A percentile compares a stretch with the other conserved stretches of the same genome.
Conservation (phyloP, 371 early-diverging fungal species). For the Phascolomyces articulosus region DNA sequence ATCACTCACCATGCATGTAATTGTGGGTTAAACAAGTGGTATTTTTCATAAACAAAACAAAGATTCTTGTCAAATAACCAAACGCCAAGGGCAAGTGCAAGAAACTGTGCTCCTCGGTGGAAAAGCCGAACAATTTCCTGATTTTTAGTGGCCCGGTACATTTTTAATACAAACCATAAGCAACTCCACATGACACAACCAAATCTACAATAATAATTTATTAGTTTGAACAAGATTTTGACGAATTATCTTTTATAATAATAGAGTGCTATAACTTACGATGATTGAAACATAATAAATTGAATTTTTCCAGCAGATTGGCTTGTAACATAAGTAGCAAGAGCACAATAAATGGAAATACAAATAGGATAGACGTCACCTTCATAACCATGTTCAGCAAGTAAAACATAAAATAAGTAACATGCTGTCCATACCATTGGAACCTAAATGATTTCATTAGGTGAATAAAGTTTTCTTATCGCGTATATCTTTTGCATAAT, state of each 20-base stretch:
- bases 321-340: slow-evolving; percentile 45
- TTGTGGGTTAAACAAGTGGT: slow-evolving; percentile 32
- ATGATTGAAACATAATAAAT: slow-evolving; percentile 47
- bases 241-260: slow-evolving; percentile 8
- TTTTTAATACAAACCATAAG: slow-evolving; percentile 39
- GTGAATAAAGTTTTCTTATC: no score
- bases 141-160: slow-evolving; percentile 27
- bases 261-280: no score
- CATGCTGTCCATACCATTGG: slow-evolving; percentile 53
- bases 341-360: slow-evolving; percentile 33
- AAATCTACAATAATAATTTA: slow-evolving; percentile 33
- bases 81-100: slow-evolving; percentile 30
- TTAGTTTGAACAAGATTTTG: no score
- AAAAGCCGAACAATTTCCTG: slow-evolving; percentile 28
- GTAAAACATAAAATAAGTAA: slow-evolving; percentile 37
- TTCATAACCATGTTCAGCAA: slow-evolving; percentile 32
- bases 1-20: slow-evolving; percentile 36
- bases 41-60: slow-evolving; percentile 34
- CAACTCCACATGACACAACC: slow-evolving; percentile 50
- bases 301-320: slow-evolving; percentile 39
- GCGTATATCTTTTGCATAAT: neutral
- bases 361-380: slow-evolving; percentile 13
- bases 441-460: slow-evolving; percentile 20
- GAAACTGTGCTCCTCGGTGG: slow-evolving; percentile 31
- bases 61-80: slow-evolving; percentile 48